phyloP scores from a whole-genome alignment of 2,329 filamentous ascomycete genomes.

The Phialophora tarda region DNA sequence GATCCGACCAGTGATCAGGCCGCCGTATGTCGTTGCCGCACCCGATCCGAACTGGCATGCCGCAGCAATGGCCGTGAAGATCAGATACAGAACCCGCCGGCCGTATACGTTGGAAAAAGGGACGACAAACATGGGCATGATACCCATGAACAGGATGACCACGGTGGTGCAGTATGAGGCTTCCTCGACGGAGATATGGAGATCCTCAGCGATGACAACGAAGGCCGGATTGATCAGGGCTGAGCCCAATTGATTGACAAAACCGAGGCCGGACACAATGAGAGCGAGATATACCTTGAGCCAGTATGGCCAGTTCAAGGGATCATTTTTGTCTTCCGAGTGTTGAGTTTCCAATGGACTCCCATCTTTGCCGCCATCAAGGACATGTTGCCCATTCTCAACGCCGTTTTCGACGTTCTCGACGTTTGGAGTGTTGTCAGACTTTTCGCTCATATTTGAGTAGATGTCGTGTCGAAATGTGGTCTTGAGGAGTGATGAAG shows the following conservation, averaged over 20 bases:
- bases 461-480: background rate
- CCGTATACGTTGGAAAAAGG: conserved; percentile 17
- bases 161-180: conserved; percentile 45
- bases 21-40: background rate
- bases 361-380: background rate
- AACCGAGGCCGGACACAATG: background rate
- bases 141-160: conserved; percentile 40
- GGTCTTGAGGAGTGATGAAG: background rate
- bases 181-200: conserved; percentile 41
- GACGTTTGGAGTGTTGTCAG: background rate
- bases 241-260: conserved; percentile 12
- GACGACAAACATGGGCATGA: conserved; percentile 9
- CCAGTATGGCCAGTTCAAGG: conserved; percentile 10
- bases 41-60: conserved; percentile 4
- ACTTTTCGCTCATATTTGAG: background rate
- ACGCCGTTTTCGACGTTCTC: background rate
- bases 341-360: background rate
- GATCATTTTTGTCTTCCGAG: background rate
- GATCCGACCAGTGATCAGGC: conserved; percentile 8
- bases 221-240: conserved; percentile 45
- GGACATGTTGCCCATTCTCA: background rate
- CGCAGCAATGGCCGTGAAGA: conserved; percentile 1
- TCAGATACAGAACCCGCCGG: conserved; percentile 11
- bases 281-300: conserved; percentile 2
- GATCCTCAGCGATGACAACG: conserved; percentile 41